These are phyloP conservation scores for Tillandsia fasciculata DNA, from an alignment of 176 grass and related monocot species.

Conservation along the genomic window DNA sequence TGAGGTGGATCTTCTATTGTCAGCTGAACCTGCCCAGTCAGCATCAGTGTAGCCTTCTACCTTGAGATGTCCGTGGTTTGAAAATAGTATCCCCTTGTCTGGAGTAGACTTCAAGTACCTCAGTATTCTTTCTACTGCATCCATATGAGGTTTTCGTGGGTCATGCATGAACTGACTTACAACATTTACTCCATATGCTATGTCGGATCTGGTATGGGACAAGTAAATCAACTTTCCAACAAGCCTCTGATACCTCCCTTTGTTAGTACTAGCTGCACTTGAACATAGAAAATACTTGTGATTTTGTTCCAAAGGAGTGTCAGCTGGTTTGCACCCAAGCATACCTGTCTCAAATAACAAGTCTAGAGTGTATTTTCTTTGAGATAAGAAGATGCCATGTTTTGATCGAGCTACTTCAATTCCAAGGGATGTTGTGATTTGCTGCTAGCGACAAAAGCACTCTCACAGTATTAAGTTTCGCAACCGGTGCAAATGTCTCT, in stretches of 20 bases:
- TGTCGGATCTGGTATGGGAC: background rate
- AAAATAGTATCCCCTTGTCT: background rate
- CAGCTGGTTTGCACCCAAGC: no score
- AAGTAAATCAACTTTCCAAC: background rate
- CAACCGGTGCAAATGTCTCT: slow-evolving; percentile 6
- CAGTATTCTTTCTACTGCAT: background rate
- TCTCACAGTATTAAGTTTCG: background rate
- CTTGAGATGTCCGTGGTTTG: background rate
- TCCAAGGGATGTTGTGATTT: background rate
- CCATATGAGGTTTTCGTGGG: background rate
- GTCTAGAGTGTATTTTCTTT: background rate
- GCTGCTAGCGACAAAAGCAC: background rate
- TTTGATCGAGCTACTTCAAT: background rate
- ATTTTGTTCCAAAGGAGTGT: no score
- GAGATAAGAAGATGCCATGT: background rate
- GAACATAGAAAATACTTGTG: no score
- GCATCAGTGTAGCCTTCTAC: background rate
- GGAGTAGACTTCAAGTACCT: background rate
- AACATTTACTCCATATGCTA: no score
- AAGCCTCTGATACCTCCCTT: background rate
- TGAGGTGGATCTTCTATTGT: no score
- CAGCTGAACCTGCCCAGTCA: background rate
- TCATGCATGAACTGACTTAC: no score
- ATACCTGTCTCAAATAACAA: background rate
- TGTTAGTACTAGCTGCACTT: no score